Evolutionary conservation across 352 stramenopile species (phyloP).

Genomic region (Phytophthora lateralis): DNA sequence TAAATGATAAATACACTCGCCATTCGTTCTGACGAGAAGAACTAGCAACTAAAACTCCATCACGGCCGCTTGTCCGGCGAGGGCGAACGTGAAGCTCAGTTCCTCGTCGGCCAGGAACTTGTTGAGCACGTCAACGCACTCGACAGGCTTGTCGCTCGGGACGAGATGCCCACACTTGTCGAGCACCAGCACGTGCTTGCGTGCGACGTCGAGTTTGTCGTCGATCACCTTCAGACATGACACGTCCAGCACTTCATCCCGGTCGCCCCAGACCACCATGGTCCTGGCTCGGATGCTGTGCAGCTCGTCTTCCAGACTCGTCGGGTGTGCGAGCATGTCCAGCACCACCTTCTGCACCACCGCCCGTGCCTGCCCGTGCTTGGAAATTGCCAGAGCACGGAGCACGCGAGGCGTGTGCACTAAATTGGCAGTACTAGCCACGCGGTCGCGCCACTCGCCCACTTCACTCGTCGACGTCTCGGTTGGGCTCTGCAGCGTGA

Average conservation of each 20-base stretch:
- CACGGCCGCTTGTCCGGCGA: slow-evolving; percentile 25
- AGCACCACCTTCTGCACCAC: slow-evolving; percentile 67
- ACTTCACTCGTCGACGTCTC: slow-evolving; percentile 47
- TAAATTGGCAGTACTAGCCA: slow-evolving; percentile 27
- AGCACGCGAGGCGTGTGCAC: slow-evolving; percentile 36
- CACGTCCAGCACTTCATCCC: slow-evolving; percentile 65
- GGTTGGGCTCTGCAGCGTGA: slow-evolving; percentile 58
- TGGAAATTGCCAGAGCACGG: slow-evolving; percentile 29
- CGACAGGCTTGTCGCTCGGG: slow-evolving; percentile 54
- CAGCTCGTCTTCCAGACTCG: slow-evolving; percentile 63
- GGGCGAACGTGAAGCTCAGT: slow-evolving; percentile 36
- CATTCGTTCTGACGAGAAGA: slow-evolving; percentile 11
- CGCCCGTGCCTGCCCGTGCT: slow-evolving; percentile 29
- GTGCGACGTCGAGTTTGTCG: slow-evolving; percentile 45
- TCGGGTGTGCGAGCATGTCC: slow-evolving; percentile 58
- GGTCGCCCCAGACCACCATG: slow-evolving; percentile 71
- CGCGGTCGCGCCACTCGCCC: slow-evolving; percentile 28
- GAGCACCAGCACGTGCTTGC: slow-evolving; percentile 53
- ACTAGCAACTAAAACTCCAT: slow-evolving; percentile 24
- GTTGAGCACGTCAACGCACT: slow-evolving; percentile 65
- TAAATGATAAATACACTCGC: slow-evolving; percentile 41
- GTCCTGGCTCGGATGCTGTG: slow-evolving; percentile 53
- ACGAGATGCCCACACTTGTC: slow-evolving; percentile 71
- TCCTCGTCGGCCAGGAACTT: slow-evolving; percentile 51
- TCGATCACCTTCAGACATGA: slow-evolving; percentile 67